Base-by-base conservation (phyloP, 2,329 filamentous ascomycete species). In the Tetracladium maxilliforme region DNA sequence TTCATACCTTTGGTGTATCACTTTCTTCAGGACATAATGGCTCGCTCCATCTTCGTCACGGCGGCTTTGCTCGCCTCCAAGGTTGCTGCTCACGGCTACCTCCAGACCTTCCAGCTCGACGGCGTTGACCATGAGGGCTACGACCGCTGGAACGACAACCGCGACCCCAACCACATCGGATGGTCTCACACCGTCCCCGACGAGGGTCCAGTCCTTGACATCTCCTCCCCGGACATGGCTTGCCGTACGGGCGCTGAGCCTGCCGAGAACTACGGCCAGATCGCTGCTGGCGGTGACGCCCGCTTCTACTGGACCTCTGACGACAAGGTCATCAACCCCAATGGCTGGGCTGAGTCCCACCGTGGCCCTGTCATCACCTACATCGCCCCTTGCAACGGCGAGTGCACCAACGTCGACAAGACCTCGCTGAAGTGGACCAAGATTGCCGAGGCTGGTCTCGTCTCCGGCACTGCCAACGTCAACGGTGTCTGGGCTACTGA, bases 361-460 rank as follows among this genome's bases (percentile, higher is more conserved):
- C 48, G 53, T 44, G 64, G 64, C 7, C 63, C 63, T 19, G 44
- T 67, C 37, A 52, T 62, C 33, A 62, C 58, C 29, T 69, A 62
- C 42, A 57, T 68, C 37, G 58, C 62, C 11, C 33, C 41, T 24
- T 55, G 49, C 46, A 51, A 46, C 22, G 43, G 44, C 26, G 30
- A 26, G 33, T 4, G 46, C 49, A 10, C 45, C 48, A 15, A 34
- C 39, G 11, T 44, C 46, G 25, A 53, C 58, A 26, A 60, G 61
- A 19, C 51, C 53, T 8, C 58, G 59, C 15, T 48, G 52, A 31
- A 61, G 64, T 69, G 60, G 61, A 50, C 62, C 35, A 59, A 54
- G 43, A 35, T 58, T 24, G 51, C 51, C 21, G 44, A 56, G 33
- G 47, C 51, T 21, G 51, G 49, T n/a, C n/a, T n/a, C n/a, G n/a